A percentile compares a stretch with the other conserved stretches of the same genome.
These are phyloP conservation scores for Colletotrichum noveboracense DNA, from an alignment of 2,329 filamentous ascomycete genomes.

Conservation along the genomic window DNA sequence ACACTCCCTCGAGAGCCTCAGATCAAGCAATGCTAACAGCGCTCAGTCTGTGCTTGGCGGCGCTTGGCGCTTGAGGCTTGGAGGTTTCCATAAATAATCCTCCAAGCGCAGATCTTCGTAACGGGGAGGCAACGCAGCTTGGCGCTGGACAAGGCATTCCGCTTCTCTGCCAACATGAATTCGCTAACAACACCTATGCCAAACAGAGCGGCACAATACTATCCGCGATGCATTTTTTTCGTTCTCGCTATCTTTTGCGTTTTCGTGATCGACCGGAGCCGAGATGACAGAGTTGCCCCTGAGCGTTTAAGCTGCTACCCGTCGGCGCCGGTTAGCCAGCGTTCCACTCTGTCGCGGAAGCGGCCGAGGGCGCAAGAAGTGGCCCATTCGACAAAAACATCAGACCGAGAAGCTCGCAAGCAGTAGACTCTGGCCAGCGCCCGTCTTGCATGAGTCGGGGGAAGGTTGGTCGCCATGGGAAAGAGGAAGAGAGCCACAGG, in stretches of 20 bases:
- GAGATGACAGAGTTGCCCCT: slow-evolving; percentile 12
- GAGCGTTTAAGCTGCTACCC: background rate
- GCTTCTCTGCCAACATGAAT: background rate
- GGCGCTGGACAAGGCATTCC: background rate
- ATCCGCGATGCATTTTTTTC: background rate
- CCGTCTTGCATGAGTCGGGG: background rate
- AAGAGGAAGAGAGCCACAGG: background rate
- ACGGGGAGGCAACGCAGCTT: background rate
- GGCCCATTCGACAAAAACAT: background rate
- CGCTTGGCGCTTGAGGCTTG: slow-evolving; percentile 12
- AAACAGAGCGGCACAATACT: background rate
- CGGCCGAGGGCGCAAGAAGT: background rate
- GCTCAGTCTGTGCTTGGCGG: background rate
- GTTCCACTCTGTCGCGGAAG: background rate
- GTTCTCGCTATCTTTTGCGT: background rate
- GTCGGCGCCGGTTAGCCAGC: background rate
- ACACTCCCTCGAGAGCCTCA: background rate
- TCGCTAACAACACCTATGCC: background rate
- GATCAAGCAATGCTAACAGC: background rate
- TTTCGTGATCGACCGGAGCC: background rate
- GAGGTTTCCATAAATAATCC: background rate
- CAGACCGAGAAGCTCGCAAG: background rate
- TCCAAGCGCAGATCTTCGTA: background rate
- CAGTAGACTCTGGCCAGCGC: background rate
- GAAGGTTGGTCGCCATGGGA: background rate